Percentiles rank a stretch among this genome's conserved stretches.
phyloP scores from a whole-genome alignment of 2,329 filamentous ascomycete species.

The Aphanoascus verrucosus region DNA sequence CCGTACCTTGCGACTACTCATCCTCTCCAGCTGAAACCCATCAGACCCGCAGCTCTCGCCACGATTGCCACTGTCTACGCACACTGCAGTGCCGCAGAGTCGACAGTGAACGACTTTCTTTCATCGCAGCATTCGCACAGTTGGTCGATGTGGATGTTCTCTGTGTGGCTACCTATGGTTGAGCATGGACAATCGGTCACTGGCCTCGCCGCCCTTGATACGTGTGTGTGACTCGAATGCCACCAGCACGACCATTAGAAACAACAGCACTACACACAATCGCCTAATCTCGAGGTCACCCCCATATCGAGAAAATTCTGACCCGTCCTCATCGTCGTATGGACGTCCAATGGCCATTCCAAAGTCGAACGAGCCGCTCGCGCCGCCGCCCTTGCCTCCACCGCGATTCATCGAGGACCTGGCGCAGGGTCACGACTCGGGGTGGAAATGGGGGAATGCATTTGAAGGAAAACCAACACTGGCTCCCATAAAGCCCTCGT shows the following conservation, averaged over 20 bases:
- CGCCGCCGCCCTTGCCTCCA: constrained; percentile 56
- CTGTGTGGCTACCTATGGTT: constrained; percentile 19
- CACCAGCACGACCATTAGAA: not conserved
- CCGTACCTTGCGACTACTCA: constrained; percentile 13
- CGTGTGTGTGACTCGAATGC: constrained; percentile 21
- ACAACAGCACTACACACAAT: not conserved
- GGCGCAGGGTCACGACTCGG: constrained; percentile 48
- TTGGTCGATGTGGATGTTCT: constrained; percentile 14
- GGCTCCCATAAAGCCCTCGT: constrained; percentile 40
- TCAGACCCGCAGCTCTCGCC: constrained; percentile 13
- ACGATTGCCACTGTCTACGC: constrained; percentile 14
- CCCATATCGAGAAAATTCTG: constrained; percentile 25
- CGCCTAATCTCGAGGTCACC: constrained; percentile 26
- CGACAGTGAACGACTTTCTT: constrained; percentile 1
- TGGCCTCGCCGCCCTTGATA: constrained; percentile 33
- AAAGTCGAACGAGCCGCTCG: constrained; percentile 38
- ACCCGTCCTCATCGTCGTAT: constrained; percentile 32
- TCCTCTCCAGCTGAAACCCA: constrained; percentile 15
- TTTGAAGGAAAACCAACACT: constrained; percentile 33
- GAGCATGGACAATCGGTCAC: constrained; percentile 38
- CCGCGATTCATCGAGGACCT: constrained; percentile 49
- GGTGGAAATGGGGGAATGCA: constrained; percentile 53
- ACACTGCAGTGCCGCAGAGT: not conserved
- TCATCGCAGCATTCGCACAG: not conserved
- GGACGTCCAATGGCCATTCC: constrained; percentile 53